Base-by-base conservation (phyloP, 1,284 basidiomycete genomes). In the Cystobasidium pallidum region DNA sequence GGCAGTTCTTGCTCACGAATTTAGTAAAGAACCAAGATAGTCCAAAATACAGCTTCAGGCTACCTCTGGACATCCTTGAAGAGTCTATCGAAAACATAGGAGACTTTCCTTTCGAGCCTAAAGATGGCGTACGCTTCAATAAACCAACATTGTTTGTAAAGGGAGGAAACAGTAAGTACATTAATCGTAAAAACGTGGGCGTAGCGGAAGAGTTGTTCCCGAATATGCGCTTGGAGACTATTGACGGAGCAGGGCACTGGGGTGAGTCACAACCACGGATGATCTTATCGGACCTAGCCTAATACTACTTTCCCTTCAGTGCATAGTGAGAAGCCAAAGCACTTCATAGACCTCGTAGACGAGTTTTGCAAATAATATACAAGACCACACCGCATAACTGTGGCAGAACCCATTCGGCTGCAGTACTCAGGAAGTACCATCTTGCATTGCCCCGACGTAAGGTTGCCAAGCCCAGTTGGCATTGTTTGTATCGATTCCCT, bases 1-100 rank as follows among this genome's bases (percentile, higher is more conserved):
- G 90, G 30, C 86, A 88, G 19, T 94, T 94, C 81, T 84, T 94
- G 19, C 83, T 94, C 45, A 94, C 92, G 13, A 94, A 94, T 80
- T 84, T 94, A 2, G 80, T 86, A 11, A 75, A 79, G 47, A 24
- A 41, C n/a, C 73, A 79, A 15, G 78, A 82, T 8, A 77, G 80
- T 55, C 74, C 80, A 54, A 77, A 78, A 0, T 82, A 87, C 61
- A 84, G 82, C 73, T 94, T 94, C 80, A 85, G 86, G 15, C 84
- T 94, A 26, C 91, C 92, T 0, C 79, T 94, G 10, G 83, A 87
- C 10, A 86, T 87, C 49, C 83, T 94, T 43, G 83, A 83, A 3
- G 82, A 85, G 3, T 84, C 86, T 0, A 86, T 93, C 3, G 79
- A 84, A 0, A 85, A 87, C 30, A 83, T 94, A 2, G 92, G 91